phyloP scores from a whole-genome alignment of 2,329 filamentous ascomycete genomes.

The Ceratocystis cubensis region DNA sequence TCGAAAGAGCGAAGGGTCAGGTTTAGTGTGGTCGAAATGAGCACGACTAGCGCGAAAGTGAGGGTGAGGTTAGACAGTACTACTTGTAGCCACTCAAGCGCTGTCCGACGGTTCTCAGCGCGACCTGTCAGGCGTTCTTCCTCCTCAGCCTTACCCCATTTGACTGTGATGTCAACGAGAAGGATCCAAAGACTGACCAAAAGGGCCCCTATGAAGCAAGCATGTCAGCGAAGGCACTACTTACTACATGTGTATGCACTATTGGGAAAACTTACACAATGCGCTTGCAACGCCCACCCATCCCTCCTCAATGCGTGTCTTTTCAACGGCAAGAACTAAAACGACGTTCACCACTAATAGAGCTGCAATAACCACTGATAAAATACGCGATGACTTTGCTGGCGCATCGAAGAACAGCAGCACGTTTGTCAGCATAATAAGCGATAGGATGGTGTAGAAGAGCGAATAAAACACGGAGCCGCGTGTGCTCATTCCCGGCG shows the following conservation, averaged over 20 bases:
- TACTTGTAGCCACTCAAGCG: slow-evolving; percentile 76
- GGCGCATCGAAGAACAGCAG: slow-evolving; percentile 82
- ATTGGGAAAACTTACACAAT: slow-evolving; percentile 39
- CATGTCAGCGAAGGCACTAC: background rate
- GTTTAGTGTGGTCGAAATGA: slow-evolving; percentile 70
- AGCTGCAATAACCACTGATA: slow-evolving; percentile 52
- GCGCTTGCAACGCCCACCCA: slow-evolving; percentile 84
- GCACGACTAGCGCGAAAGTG: slow-evolving; percentile 53
- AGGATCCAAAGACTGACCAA: slow-evolving; percentile 70
- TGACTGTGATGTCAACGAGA: slow-evolving; percentile 65
- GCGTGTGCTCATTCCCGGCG: slow-evolving; percentile 70
- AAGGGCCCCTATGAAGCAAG: slow-evolving; percentile 45
- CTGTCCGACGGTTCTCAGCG: slow-evolving; percentile 67
- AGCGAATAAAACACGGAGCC: slow-evolving; percentile 92
- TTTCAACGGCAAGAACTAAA: slow-evolving; percentile 62
- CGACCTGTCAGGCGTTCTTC: slow-evolving; percentile 85
- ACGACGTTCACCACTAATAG: slow-evolving; percentile 52
- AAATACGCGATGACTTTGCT: slow-evolving; percentile 63
- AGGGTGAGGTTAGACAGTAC: slow-evolving; percentile 61
- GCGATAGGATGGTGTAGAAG: slow-evolving; percentile 64
- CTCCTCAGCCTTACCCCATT: slow-evolving; percentile 86
- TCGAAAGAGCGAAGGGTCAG: slow-evolving; percentile 72
- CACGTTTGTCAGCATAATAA: slow-evolving; percentile 61
- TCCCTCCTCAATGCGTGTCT: slow-evolving; percentile 69
- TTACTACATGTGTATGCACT: background rate